A percentile compares a stretch with the other conserved stretches of the same genome.
These are phyloP conservation scores for Solanum ossicruentum DNA, from an alignment of 257 asterid species.

Conservation along the genomic window DNA sequence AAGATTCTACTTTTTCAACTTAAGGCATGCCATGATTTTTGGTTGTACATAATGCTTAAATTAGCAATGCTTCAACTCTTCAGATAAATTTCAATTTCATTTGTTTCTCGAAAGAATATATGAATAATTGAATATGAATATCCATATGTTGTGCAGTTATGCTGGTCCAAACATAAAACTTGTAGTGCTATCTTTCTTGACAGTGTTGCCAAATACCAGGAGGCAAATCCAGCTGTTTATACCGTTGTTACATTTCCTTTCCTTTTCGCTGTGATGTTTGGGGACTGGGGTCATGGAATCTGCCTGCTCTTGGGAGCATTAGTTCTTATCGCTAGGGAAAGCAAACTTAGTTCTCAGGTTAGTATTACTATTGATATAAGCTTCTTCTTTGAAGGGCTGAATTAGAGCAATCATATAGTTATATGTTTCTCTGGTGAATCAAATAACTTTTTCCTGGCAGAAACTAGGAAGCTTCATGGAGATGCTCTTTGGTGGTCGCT, in stretches of 20 bases:
- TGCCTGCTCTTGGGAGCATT: constrained; percentile 10
- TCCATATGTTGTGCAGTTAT: neutral
- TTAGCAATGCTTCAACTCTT: neutral
- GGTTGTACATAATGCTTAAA: neutral
- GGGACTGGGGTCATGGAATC: constrained; percentile 15
- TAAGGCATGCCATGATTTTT: neutral
- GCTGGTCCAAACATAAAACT: neutral
- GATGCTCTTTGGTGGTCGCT: constrained; percentile 97
- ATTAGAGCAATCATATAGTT: neutral
- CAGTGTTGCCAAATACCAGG: constrained; percentile 12
- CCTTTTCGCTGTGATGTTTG: constrained; percentile 14
- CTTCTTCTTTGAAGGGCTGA: neutral
- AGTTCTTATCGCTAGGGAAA: constrained; percentile 1
- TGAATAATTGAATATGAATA: neutral
- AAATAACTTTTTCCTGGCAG: constrained; percentile 29
- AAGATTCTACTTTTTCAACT: neutral
- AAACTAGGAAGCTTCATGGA: constrained; percentile 99
- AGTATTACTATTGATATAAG: neutral
- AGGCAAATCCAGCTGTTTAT: constrained; percentile 11
- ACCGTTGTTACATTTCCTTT: constrained; percentile 10
- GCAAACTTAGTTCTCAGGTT: constrained; percentile 69
- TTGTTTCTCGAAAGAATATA: neutral
- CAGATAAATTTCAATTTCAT: neutral
- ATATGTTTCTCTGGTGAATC: neutral
- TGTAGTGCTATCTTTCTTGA: neutral